phyloP scores from a whole-genome alignment of 2,329 filamentous ascomycete genomes.

The Trichocomaceae sp. region DNA sequence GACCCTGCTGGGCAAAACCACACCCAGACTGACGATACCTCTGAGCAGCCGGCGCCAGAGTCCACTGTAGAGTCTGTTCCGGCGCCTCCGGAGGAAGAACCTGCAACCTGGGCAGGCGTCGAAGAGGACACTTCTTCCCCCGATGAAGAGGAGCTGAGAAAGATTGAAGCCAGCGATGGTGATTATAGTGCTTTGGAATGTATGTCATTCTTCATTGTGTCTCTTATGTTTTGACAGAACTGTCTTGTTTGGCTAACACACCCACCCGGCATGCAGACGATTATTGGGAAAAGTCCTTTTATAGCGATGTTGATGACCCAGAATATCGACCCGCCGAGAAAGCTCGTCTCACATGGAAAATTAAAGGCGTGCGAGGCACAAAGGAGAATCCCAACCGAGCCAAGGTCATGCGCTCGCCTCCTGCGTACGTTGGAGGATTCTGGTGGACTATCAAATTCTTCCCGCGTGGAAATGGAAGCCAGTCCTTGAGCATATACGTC shows the following conservation, averaged over 20 bases:
- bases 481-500: constrained; percentile 55
- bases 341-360: constrained; percentile 53
- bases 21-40: constrained; percentile 1
- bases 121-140: constrained; percentile 52
- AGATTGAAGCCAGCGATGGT: constrained; percentile 47
- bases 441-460: constrained; percentile 63
- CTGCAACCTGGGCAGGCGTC: constrained; percentile 48
- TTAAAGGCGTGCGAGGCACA: constrained; percentile 55
- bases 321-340: constrained; percentile 49
- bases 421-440: constrained; percentile 51
- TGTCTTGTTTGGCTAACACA: neutral
- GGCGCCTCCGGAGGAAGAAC: constrained; percentile 23
- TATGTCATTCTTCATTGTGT: constrained; percentile 19
- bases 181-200: constrained; percentile 51
- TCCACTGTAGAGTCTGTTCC: constrained; percentile 15
- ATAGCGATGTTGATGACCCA: constrained; percentile 51
- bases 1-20: neutral
- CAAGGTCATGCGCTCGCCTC: constrained; percentile 52
- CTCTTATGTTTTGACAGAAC: neutral
- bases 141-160: constrained; percentile 52
- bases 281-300: constrained; percentile 54
- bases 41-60: constrained; percentile 10
- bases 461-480: constrained; percentile 54
- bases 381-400: constrained; percentile 54
- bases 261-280: constrained; percentile 32